Evolutionary conservation across 23 red algal species (phyloP).

Genomic region (Gracilaria domingensis): DNA sequence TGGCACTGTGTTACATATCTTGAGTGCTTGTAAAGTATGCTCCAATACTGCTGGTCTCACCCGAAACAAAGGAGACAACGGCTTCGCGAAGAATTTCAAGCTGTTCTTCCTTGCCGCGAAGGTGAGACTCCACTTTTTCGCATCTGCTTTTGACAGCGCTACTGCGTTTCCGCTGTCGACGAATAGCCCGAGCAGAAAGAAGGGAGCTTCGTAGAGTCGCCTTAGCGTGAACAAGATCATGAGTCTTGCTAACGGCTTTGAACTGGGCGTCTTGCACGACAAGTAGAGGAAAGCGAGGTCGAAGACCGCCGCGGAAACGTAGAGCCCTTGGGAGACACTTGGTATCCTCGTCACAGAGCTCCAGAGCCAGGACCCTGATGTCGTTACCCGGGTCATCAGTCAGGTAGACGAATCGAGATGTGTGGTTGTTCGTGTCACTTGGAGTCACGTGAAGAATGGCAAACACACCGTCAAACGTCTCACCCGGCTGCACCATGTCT

Average conservation of each 20-base stretch:
- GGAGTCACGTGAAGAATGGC: conserved; percentile 50
- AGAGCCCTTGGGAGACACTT: conserved; percentile 51
- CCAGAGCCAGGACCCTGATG: conserved; percentile 45
- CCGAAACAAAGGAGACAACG: conserved; percentile 65
- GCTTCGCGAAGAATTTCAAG: conserved; percentile 70
- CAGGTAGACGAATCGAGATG: conserved; percentile 57
- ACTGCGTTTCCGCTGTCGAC: conserved; percentile 17
- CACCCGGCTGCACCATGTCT: neutral
- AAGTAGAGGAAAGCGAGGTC: conserved; percentile 43
- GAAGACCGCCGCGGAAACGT: conserved; percentile 41
- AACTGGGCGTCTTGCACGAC: conserved; percentile 43
- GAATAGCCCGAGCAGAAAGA: conserved; percentile 28
- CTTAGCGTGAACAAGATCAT: conserved; percentile 58
- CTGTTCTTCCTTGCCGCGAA: conserved; percentile 50
- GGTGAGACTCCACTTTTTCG: conserved; percentile 41
- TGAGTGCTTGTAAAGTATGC: conserved; percentile 78
- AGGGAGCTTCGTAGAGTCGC: conserved; percentile 53
- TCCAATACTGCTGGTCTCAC: conserved; percentile 49
- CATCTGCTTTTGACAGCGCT: neutral
- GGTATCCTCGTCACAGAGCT: conserved; percentile 51
- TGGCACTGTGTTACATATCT: conserved; percentile 51
- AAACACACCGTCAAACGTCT: conserved; percentile 66
- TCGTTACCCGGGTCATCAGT: conserved; percentile 44
- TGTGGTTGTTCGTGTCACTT: neutral
- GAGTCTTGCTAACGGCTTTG: conserved; percentile 31